Conservation (phyloP, 805 yeast genomes). For the Wickerhamomyces kurtzmanii region DNA sequence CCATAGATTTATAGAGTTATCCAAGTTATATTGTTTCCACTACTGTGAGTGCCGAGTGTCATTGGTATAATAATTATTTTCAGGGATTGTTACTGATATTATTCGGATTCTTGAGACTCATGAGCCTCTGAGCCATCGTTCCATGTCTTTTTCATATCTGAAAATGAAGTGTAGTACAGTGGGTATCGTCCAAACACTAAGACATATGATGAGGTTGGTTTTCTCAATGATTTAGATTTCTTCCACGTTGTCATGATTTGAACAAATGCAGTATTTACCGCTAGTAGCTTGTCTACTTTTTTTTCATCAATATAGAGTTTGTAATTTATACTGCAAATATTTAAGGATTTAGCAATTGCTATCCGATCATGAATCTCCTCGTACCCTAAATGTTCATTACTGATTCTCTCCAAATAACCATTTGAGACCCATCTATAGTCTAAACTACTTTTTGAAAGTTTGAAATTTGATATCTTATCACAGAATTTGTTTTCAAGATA, state of each 20-base stretch:
- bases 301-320: constrained; percentile 6
- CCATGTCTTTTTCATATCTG: no score
- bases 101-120: no score
- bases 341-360: background rate
- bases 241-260: constrained; percentile 4
- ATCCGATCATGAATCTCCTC: constrained; percentile 1
- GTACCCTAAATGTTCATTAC: constrained; percentile 2
- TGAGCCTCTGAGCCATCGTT: no score
- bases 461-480: constrained; percentile 1
- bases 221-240: background rate
- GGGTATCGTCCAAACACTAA: no score
- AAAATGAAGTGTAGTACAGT: no score
- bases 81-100: no score
- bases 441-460: constrained; percentile 2
- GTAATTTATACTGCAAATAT: constrained; percentile 1
- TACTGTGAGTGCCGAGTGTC: no score
- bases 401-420: constrained; percentile 12
- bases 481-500: background rate
- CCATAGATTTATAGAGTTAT: no score
- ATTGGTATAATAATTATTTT: no score
- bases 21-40: no score
- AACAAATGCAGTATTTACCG: constrained; percentile 7
- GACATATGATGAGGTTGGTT: no score
- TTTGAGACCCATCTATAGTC: constrained; percentile 9
- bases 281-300: constrained; percentile 7